These are phyloP conservation scores for Zygnema circumcarinatum DNA, from an alignment of 139 green algal species.

Conservation along the genomic window DNA sequence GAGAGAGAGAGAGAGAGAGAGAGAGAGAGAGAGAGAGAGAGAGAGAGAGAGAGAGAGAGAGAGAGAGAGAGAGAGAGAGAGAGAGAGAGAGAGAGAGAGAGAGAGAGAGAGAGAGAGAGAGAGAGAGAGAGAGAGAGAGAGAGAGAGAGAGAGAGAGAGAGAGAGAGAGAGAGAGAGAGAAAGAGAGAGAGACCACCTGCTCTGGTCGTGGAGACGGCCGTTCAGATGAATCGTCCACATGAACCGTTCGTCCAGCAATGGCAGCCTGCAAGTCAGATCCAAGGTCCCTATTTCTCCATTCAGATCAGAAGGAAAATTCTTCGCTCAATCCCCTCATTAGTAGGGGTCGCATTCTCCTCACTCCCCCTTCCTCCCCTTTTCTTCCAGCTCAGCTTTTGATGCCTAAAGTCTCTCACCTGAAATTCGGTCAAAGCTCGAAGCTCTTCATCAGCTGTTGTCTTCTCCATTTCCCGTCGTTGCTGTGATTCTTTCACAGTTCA, in stretches of 20 bases:
- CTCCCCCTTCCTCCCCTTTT: neutral
- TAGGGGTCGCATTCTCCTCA: neutral
- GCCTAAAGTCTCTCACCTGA: neutral
- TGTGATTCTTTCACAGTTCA: neutral
- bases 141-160: neutral
- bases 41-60: neutral
- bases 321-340: neutral
- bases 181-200: neutral
- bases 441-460: conserved; percentile 13
- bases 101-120: too few relatives aligned
- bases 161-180: neutral
- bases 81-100: neutral
- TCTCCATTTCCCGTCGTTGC: conserved; percentile 24
- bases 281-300: neutral
- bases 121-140: too few relatives aligned
- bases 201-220: neutral
- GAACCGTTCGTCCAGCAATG: neutral
- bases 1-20: neutral
- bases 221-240: neutral
- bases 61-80: neutral
- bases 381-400: neutral
- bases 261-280: neutral
- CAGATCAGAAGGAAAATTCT: neutral
- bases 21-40: neutral
- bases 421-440: conserved; percentile 10